Conservation (phyloP, 352 stramenopile genomes). For the Phytophthora pini region DNA sequence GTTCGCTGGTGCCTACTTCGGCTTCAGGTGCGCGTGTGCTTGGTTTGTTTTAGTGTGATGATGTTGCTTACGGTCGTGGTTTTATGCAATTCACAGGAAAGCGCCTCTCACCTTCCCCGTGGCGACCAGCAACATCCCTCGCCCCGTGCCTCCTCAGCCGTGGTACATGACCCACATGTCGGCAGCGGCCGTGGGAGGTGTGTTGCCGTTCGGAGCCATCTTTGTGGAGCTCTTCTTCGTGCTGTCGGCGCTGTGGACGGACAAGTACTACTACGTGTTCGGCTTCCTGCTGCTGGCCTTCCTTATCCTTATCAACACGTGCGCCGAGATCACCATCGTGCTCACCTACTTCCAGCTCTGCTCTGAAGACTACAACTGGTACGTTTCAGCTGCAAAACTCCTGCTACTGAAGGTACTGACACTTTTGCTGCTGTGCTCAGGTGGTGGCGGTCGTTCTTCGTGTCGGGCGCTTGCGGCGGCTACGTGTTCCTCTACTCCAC, state of each 20-base stretch:
- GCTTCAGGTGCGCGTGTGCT: conserved; percentile 91
- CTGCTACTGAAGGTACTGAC: not conserved
- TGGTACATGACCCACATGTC: conserved; percentile 98
- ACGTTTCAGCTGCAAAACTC: conserved; percentile 26
- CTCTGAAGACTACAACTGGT: conserved; percentile 99
- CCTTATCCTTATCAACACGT: conserved; percentile 98
- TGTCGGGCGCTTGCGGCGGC: conserved; percentile 94
- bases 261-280: conserved; percentile 99
- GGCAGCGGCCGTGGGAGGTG: conserved; percentile 94
- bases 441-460: conserved; percentile 99
- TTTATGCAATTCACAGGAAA: conserved; percentile 47
- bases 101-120: conserved; percentile 95
- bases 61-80: conserved; percentile 2
- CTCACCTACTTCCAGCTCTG: conserved; percentile 99
- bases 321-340: conserved; percentile 99
- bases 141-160: conserved; percentile 97
- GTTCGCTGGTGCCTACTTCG: conserved; percentile 98
- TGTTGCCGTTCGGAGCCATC: conserved; percentile 99
- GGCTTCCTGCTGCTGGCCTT: conserved; percentile 99
- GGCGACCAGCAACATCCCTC: conserved; percentile 98
- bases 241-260: conserved; percentile 97
- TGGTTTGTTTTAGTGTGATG: not conserved
- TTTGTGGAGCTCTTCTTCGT: conserved; percentile 99
- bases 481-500: conserved; percentile 99
- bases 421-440: conserved; percentile 31